Conservation (phyloP, 352 stramenopile genomes). For the Phytophthora uliginosa region DNA sequence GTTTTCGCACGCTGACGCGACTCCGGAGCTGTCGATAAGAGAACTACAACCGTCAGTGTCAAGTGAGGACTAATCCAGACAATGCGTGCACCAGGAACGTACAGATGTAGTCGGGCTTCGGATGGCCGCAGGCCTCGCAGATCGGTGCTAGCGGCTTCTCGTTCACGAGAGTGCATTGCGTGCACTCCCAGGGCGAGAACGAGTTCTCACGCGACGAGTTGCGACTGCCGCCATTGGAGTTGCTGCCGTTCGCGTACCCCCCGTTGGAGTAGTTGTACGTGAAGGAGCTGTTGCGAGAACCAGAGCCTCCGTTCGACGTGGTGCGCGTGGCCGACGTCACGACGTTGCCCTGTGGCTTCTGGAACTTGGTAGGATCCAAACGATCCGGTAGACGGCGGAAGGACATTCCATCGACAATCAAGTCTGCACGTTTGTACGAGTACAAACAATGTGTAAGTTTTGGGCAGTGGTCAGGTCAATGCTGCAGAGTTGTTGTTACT, state of each 20-base stretch:
- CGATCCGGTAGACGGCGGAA: conserved; percentile 82
- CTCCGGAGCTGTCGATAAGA: conserved; percentile 43
- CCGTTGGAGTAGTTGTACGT: conserved; percentile 57
- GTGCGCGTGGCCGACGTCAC: conserved; percentile 39
- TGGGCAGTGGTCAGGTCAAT: not conserved
- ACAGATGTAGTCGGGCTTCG: conserved; percentile 78
- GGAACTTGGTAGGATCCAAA: conserved; percentile 53
- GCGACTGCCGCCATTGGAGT: conserved; percentile 34
- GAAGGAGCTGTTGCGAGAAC: conserved; percentile 44
- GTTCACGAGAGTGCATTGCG: conserved; percentile 82
- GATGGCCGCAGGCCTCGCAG: conserved; percentile 75
- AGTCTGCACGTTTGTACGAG: conserved; percentile 41
- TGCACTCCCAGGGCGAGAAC: conserved; percentile 79
- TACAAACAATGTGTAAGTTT: not conserved
- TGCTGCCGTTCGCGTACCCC: conserved; percentile 18
- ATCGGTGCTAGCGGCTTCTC: conserved; percentile 78
- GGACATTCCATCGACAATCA: conserved; percentile 85
- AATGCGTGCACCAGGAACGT: conserved; percentile 13
- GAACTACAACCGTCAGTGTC: not conserved
- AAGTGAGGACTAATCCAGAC: not conserved
- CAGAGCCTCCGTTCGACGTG: conserved; percentile 17
- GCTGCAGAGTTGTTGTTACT: not conserved
- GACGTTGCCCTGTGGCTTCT: conserved; percentile 36
- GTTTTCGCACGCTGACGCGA: conserved; percentile 61
- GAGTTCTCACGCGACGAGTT: conserved; percentile 61